These are phyloP conservation scores for Pythium diclinum DNA, from an alignment of 352 stramenopile genomes.

Conservation along the genomic window DNA sequence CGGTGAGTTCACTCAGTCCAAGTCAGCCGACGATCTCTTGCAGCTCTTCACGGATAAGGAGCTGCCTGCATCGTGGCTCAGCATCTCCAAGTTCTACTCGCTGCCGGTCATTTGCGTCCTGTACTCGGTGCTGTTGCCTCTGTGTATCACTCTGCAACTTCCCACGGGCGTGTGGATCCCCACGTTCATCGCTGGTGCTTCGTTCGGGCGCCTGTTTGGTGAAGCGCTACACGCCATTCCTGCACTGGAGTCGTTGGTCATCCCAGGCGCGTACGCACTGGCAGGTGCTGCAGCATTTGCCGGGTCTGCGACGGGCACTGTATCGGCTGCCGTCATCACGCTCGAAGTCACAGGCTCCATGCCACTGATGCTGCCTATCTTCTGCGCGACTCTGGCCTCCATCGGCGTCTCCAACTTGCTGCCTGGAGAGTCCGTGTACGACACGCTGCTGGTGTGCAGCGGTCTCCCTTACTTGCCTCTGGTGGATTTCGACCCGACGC, in stretches of 20 bases:
- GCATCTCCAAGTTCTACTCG: slow-evolving; percentile 68
- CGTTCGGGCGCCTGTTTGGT: slow-evolving; percentile 77
- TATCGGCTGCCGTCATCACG: slow-evolving; percentile 85
- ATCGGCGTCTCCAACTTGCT: slow-evolving; percentile 65
- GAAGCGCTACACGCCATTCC: slow-evolving; percentile 37
- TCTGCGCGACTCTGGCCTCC: slow-evolving; percentile 63
- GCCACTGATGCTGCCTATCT: slow-evolving; percentile 78
- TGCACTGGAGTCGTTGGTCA: slow-evolving; percentile 20
- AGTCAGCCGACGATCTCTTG: slow-evolving; percentile 56
- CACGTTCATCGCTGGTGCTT: slow-evolving; percentile 80
- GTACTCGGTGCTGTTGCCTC: slow-evolving; percentile 62
- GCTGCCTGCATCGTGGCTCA: slow-evolving; percentile 44
- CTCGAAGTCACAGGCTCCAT: slow-evolving; percentile 85
- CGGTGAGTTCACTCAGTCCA: slow-evolving; percentile 54
- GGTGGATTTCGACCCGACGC: slow-evolving; percentile 62
- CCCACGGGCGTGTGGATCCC: slow-evolving; percentile 84
- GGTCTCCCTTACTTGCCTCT: slow-evolving; percentile 84
- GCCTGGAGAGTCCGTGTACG: slow-evolving; percentile 78
- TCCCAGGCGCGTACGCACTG: slow-evolving; percentile 76
- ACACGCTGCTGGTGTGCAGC: slow-evolving; percentile 72
- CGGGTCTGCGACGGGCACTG: slow-evolving; percentile 61
- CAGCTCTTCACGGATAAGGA: slow-evolving; percentile 56
- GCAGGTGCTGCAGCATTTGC: slow-evolving; percentile 74
- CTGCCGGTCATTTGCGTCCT: slow-evolving; percentile 44
- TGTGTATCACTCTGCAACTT: slow-evolving; percentile 81